Conservation (phyloP, 345 rosid species). For the Laguncularia racemosa region DNA sequence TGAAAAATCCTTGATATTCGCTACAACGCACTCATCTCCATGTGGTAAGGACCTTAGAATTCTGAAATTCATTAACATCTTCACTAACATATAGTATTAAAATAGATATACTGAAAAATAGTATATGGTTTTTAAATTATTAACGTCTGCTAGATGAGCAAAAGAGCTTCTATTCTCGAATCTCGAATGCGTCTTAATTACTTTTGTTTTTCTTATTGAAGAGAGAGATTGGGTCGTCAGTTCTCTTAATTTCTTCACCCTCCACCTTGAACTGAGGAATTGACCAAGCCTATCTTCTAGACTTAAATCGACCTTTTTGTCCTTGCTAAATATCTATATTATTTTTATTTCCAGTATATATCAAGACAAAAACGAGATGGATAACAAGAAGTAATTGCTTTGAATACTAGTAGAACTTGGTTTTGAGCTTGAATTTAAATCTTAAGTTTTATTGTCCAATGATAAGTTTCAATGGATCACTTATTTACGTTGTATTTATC, state of each 20-base stretch:
- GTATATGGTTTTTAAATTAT: constrained; percentile 3
- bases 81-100: background rate
- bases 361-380: no score
- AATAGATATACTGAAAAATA: background rate
- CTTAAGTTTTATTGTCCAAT: no score
- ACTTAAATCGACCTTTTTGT: no score
- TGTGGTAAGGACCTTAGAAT: constrained; percentile 19
- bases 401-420: no score
- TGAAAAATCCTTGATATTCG: constrained; percentile 32
- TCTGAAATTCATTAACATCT: constrained; percentile 2
- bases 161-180: constrained; percentile 44
- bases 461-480: no score
- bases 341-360: background rate
- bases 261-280: background rate
- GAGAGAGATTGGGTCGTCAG: background rate
- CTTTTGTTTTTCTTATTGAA: background rate
- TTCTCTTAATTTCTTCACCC: background rate
- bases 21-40: constrained; percentile 41
- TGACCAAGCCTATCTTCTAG: background rate
- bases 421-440: no score
- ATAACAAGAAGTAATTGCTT: no score
- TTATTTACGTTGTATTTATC: no score
- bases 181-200: constrained; percentile 22
- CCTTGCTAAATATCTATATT: background rate
- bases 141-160: background rate